Evolutionary conservation across 768 basidiomycete species (phyloP), one percentile per base, ranked within the genome.

Genomic region (Leccinum disarticulatum): DNA sequence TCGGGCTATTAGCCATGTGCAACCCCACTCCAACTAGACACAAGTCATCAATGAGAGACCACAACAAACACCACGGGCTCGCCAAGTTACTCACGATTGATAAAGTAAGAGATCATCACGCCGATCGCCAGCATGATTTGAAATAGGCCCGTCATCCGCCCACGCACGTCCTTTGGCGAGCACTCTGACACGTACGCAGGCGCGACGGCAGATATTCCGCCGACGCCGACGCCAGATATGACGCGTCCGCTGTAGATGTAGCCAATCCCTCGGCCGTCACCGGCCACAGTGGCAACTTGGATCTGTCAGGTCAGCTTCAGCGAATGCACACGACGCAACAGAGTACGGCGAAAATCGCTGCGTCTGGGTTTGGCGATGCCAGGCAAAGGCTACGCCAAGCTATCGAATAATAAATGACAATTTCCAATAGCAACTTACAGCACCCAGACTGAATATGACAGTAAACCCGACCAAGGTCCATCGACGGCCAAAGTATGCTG

Each of bases 101-200:
- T 79, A 71, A 90, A 91, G 73, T 91, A 92, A 0, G 87, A 90
- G 59, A 94, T 77, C 86, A 93, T 92, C 61, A 91, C 91, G 55
- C 92, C 93, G 53, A 84, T 77, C 25, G 91, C 89, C 38, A 83
- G 91, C 83, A 91, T 87, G 72, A 95, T 85, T 71, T 94, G 93
- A 81, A 93, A 93, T 31, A 90, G 68, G 49, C 92, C 91, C 0
- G 90, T 93, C 63, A 94, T 91, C 52, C 90, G 81, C 6, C 92
- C 93, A 61, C 93, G 87, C 6, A 93, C 89, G 22, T 91, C 81
- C 70, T 93, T 95, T 6, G 94, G 94, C 2, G 87, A 81, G 71
- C 91, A 93, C 72, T 95, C 94, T 10, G 90, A 87, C 22, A 94
- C 91, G 68, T 85, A 95, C 1, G 91, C 86, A 6, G 93, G 94